Conservation (phyloP, 2,329 filamentous ascomycete genomes). For the Alternaria atra region DNA sequence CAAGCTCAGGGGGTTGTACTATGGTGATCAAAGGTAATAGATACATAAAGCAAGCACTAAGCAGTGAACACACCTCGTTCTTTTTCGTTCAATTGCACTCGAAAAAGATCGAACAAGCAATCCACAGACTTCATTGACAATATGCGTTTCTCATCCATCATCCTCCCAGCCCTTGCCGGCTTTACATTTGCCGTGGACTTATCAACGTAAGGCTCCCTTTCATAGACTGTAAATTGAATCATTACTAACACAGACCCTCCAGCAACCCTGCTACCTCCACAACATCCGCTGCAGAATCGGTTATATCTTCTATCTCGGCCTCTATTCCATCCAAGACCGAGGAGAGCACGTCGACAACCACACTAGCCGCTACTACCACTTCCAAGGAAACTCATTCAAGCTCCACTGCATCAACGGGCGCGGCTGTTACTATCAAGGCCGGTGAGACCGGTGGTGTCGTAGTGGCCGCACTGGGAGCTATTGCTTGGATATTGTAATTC, state of each 20-base stretch:
- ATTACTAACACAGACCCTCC: background rate
- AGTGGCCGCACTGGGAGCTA: constrained; percentile 16
- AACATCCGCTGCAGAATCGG: background rate
- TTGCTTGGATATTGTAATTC: constrained; percentile 17
- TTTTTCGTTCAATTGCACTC: accelerated
- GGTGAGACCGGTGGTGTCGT: constrained; percentile 11
- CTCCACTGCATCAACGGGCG: constrained; percentile 13
- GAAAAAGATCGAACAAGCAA: too few relatives aligned
- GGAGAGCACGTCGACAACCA: background rate
- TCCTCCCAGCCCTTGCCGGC: constrained; percentile 10
- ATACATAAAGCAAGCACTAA: background rate
- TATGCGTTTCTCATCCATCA: constrained; percentile 22
- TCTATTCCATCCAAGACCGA: background rate
- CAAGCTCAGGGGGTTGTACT: background rate
- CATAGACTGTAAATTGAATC: too few relatives aligned
- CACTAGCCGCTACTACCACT: background rate
- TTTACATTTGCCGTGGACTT: background rate
- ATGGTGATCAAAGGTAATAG: background rate
- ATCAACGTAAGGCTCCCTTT: background rate
- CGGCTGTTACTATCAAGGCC: constrained; percentile 7
- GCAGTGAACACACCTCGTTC: accelerated
- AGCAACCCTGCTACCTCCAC: background rate
- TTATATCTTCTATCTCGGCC: background rate
- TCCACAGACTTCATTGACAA: background rate
- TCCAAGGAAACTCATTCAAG: background rate